Percentiles rank a stretch among this genome's conserved stretches.
These are phyloP conservation scores for Pythium vanterpoolii DNA, from an alignment of 352 stramenopile species.

Conservation along the genomic window DNA sequence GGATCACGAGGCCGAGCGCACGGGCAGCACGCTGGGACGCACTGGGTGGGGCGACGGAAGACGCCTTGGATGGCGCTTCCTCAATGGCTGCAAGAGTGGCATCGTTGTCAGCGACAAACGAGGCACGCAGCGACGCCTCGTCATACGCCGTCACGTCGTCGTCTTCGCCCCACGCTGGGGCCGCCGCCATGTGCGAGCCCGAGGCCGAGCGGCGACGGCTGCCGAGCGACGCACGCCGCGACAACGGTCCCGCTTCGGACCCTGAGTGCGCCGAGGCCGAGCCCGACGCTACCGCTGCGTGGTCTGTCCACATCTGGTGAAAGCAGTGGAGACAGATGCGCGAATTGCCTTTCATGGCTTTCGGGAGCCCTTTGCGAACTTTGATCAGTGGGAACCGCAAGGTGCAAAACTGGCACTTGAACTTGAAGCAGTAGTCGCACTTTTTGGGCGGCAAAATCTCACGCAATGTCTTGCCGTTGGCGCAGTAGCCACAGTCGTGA, in stretches of 20 bases:
- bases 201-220: conserved; percentile 1
- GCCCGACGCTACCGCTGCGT: neutral
- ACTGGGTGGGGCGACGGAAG: neutral
- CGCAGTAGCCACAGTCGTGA: conserved; percentile 35
- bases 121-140: conserved; percentile 9
- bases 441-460: conserved; percentile 50
- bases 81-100: conserved; percentile 23
- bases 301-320: conserved; percentile 34
- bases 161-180: conserved; percentile 2
- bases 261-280: neutral
- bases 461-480: conserved; percentile 44
- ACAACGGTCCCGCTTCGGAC: neutral
- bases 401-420: conserved; percentile 61
- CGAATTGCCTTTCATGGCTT: conserved; percentile 50
- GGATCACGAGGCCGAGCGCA: conserved; percentile 12
- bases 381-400: conserved; percentile 51
- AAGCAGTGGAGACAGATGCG: conserved; percentile 58
- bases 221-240: conserved; percentile 1
- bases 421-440: conserved; percentile 55
- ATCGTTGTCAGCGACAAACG: conserved; percentile 9
- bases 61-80: neutral
- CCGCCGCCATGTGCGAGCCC: neutral
- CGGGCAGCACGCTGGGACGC: conserved; percentile 7
- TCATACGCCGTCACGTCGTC: too few species aligned
- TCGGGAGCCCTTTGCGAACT: conserved; percentile 36